These are phyloP conservation scores for Ramaria rubella DNA, from an alignment of 768 basidiomycete genomes.

Conservation along the genomic window DNA sequence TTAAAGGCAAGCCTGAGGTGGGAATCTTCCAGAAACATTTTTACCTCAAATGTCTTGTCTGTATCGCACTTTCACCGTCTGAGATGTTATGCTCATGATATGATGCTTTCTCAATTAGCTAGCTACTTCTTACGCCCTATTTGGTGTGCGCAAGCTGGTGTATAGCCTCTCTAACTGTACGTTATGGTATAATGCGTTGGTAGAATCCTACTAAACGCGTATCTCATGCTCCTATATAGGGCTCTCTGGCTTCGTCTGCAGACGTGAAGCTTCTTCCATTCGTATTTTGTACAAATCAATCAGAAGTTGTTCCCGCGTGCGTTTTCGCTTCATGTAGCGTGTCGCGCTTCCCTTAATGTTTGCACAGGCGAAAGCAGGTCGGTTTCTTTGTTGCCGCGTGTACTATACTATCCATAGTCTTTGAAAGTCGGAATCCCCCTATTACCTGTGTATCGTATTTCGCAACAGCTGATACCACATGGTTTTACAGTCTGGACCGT, in stretches of 20 bases:
- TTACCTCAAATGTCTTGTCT: neutral
- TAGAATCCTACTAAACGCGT: neutral
- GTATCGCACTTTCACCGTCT: neutral
- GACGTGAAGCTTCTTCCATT: neutral
- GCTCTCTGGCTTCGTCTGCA: neutral
- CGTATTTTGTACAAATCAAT: neutral
- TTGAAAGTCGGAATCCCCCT: neutral
- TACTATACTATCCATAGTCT: neutral
- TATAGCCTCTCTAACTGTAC: neutral
- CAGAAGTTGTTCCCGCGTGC: neutral
- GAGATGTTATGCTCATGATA: too few species aligned
- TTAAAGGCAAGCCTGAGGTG: neutral
- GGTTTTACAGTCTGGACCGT: neutral
- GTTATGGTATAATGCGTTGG: too few species aligned
- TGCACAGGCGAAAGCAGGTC: neutral
- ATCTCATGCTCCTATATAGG: neutral
- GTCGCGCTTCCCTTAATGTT: neutral
- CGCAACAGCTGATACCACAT: neutral
- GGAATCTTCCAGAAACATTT: neutral
- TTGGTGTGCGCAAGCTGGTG: neutral
- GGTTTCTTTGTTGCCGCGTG: neutral
- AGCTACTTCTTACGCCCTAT: neutral
- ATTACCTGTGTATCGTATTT: neutral
- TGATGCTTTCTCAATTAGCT: neutral
- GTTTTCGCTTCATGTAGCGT: neutral